Percentiles rank a stretch among this genome's conserved stretches.
Conservation (phyloP, 2,329 filamentous ascomycete species). For the Hymenoscyphus salicellus region DNA sequence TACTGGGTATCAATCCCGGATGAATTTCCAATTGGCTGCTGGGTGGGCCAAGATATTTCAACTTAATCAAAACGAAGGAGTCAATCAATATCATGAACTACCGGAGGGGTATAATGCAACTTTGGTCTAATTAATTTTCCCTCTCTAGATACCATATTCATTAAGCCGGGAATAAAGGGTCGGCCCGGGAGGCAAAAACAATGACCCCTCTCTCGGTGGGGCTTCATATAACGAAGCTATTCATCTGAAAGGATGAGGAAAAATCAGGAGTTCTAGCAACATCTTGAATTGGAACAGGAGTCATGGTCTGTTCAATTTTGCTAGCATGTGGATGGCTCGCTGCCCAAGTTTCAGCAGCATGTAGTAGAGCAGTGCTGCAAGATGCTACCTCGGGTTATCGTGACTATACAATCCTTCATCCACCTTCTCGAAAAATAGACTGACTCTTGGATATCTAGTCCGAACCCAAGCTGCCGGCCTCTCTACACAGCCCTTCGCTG, state of each 20-base stretch:
- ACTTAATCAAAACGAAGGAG: background rate
- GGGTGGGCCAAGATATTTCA: background rate
- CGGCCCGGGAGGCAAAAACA: constrained; percentile 4
- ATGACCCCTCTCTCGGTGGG: background rate
- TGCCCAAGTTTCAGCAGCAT: constrained; percentile 13
- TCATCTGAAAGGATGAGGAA: background rate
- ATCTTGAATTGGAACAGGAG: background rate
- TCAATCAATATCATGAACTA: background rate
- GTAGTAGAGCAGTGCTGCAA: constrained; percentile 17
- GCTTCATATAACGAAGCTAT: constrained; percentile 2
- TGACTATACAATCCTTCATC: background rate
- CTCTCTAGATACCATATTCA: background rate
- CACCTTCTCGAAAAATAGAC: background rate
- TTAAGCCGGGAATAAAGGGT: constrained; percentile 8
- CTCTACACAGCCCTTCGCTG: constrained; percentile 1
- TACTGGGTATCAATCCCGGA: background rate
- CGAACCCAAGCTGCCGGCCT: constrained; percentile 11
- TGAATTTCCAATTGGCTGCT: background rate
- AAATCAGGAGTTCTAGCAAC: background rate
- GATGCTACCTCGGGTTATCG: constrained; percentile 14
- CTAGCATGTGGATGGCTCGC: constrained; percentile 5
- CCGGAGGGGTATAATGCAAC: background rate
- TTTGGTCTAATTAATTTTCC: background rate
- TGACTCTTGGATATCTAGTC: constrained; percentile 6
- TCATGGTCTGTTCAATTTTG: constrained; percentile 2